phyloP scores from a whole-genome alignment of 371 early-diverging fungal species.

The Umbelopsis sp. region DNA sequence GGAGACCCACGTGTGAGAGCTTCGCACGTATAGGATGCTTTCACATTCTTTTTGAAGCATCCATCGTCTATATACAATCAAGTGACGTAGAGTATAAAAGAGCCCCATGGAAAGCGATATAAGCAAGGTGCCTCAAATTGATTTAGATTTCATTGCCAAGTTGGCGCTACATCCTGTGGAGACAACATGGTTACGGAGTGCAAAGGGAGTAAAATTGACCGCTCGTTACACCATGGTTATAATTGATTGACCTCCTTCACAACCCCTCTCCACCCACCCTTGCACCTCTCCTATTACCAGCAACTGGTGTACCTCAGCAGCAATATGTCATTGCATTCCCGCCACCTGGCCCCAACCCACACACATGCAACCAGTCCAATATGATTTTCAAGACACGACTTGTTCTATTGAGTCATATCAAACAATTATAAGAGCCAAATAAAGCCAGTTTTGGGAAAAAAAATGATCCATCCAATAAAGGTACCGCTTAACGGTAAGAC shows the following conservation, averaged over 20 bases:
- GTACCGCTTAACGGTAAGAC: slow-evolving; percentile 86
- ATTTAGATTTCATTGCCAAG: neutral
- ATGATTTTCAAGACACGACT: slow-evolving; percentile 17
- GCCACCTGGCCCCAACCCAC: neutral
- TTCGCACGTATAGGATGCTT: no score
- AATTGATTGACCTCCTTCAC: no score
- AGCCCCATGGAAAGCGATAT: no score
- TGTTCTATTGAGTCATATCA: slow-evolving; percentile 17
- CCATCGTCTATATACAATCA: no score
- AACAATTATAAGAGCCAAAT: slow-evolving; percentile 16
- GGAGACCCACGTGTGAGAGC: neutral
- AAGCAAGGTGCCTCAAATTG: no score
- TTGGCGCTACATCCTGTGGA: neutral
- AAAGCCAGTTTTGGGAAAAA: slow-evolving; percentile 17
- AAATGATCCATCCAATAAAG: slow-evolving; percentile 3
- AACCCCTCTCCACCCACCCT: no score
- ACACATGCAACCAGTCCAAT: neutral
- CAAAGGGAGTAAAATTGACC: neutral
- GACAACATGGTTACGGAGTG: neutral
- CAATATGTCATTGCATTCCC: no score
- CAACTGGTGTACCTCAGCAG: no score
- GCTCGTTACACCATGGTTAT: no score
- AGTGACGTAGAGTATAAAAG: no score
- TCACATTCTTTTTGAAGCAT: no score
- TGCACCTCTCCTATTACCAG: no score